phyloP scores from a whole-genome alignment of 2,329 filamentous ascomycete genomes.

The Purpureocillium takamizusanense region DNA sequence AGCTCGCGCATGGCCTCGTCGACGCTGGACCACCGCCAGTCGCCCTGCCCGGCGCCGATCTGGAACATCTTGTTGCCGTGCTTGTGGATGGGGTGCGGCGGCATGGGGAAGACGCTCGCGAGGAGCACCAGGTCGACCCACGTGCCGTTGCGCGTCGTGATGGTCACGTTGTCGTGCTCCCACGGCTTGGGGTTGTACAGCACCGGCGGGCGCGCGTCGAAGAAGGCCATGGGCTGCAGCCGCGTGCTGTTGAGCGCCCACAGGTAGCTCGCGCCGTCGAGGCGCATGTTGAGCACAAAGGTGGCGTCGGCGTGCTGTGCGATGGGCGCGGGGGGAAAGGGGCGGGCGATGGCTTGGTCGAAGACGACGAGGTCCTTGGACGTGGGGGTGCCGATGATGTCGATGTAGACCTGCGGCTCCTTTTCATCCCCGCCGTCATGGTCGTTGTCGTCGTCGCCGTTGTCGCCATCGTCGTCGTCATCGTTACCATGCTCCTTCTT shows the following conservation, averaged over 20 bases:
- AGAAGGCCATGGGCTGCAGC: slow-evolving; percentile 25
- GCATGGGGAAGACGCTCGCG: slow-evolving; percentile 29
- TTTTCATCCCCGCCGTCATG: too few species aligned
- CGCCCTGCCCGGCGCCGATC: slow-evolving; percentile 41
- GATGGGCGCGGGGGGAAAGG: slow-evolving; percentile 38
- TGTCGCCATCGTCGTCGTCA: too few species aligned
- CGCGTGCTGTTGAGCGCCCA: slow-evolving; percentile 44
- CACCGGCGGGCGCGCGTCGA: slow-evolving; percentile 29
- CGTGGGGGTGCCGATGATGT: slow-evolving; percentile 34
- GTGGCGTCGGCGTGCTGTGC: slow-evolving; percentile 33
- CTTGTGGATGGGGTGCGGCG: slow-evolving; percentile 52
- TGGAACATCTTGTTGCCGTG: slow-evolving; percentile 52
- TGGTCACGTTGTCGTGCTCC: slow-evolving; percentile 33
- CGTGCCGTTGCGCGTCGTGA: slow-evolving; percentile 33
- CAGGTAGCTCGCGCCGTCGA: slow-evolving; percentile 34
- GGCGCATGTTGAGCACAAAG: slow-evolving; percentile 30
- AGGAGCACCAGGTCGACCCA: slow-evolving; percentile 50
- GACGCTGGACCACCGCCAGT: slow-evolving; percentile 43
- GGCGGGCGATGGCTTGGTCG: slow-evolving; percentile 28
- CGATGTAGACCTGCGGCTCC: slow-evolving; percentile 35
- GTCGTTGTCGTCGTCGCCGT: too few species aligned
- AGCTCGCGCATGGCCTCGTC: slow-evolving; percentile 38
- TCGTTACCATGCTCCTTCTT: too few species aligned
- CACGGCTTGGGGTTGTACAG: slow-evolving; percentile 27
- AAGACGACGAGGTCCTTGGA: slow-evolving; percentile 33